A percentile compares a stretch with the other conserved stretches of the same genome.
These are phyloP conservation scores for Candida piceae DNA, from an alignment of 805 yeast genomes.

Conservation along the genomic window DNA sequence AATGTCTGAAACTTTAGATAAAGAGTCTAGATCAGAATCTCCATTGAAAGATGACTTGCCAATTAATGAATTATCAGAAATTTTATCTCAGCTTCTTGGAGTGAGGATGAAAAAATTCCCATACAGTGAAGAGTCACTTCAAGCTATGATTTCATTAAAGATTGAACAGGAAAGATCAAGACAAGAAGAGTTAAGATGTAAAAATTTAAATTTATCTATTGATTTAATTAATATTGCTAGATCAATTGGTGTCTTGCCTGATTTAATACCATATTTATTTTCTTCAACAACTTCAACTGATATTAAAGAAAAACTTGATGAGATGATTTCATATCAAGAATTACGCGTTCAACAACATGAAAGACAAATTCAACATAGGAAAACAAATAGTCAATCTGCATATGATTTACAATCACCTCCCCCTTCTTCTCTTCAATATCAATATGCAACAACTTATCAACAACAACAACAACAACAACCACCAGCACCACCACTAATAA, in stretches of 20 bases:
- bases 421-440: too few species aligned
- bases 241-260: constrained; percentile 19
- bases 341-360: constrained; percentile 1
- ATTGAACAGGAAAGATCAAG: constrained; percentile 40
- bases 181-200: constrained; percentile 33
- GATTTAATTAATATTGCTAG: constrained; percentile 32
- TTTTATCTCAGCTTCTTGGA: constrained; percentile 9
- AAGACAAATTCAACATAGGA: neutral
- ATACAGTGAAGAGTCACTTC: constrained; percentile 31
- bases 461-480: constrained; percentile 3
- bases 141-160: constrained; percentile 32
- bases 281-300: constrained; percentile 12
- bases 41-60: too few species aligned
- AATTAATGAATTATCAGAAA: too few species aligned
- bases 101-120: constrained; percentile 24
- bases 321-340: constrained; percentile 4
- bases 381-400: neutral
- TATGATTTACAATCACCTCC: too few species aligned
- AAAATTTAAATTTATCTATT: constrained; percentile 30
- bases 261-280: constrained; percentile 23
- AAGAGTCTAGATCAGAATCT: too few species aligned
- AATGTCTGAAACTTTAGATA: too few species aligned
- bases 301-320: constrained; percentile 10
- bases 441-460: too few species aligned
- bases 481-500: constrained; percentile 1